Conservation (phyloP, 2,329 filamentous ascomycete genomes). For the Colletotrichum sp. region DNA sequence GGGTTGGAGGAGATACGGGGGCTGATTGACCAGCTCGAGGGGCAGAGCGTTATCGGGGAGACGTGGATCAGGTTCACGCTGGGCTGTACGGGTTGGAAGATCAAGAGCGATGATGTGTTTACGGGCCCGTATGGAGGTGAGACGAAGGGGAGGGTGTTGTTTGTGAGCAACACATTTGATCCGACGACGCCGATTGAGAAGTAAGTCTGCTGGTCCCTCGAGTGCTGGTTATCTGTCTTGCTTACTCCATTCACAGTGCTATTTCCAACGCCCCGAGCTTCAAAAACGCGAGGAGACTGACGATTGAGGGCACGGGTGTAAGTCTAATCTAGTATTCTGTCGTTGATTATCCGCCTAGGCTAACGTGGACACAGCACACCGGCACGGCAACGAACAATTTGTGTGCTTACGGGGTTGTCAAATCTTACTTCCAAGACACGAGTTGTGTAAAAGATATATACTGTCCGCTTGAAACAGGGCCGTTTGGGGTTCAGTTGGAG, state of each 20-base stretch:
- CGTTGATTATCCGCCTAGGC: neutral
- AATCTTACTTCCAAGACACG: neutral
- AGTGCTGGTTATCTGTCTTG: neutral
- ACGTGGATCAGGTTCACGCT: neutral
- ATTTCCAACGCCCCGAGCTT: neutral
- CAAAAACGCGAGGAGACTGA: neutral
- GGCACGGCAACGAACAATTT: neutral
- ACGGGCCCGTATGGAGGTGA: neutral
- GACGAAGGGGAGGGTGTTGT: neutral
- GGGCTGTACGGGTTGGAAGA: neutral
- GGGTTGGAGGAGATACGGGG: neutral
- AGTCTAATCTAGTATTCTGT: neutral
- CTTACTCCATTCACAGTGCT: neutral
- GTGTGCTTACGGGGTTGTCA: neutral
- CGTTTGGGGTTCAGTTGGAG: neutral
- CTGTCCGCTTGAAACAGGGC: neutral
- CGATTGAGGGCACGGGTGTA: neutral
- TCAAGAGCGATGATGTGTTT: neutral
- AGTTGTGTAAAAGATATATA: neutral
- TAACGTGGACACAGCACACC: neutral
- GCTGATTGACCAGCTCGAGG: neutral
- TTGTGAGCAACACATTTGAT: neutral
- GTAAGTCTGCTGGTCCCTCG: neutral
- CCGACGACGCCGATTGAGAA: constrained; percentile 3
- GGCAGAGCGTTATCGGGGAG: neutral